A percentile compares a stretch with the other conserved stretches of the same genome.
phyloP scores from a whole-genome alignment of 305 asterid species.

The Fraxinus ornus region DNA sequence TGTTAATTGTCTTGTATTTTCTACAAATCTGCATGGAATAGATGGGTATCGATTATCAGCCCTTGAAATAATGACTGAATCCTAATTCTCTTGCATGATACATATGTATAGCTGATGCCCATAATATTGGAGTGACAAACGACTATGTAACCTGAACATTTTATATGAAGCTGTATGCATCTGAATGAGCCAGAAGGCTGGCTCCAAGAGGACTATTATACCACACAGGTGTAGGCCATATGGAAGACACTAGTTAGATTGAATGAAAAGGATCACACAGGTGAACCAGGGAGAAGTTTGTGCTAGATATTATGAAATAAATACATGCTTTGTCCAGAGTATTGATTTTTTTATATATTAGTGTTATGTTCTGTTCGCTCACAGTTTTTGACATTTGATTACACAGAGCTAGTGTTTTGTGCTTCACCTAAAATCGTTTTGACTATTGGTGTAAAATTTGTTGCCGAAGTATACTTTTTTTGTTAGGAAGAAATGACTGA shows the following conservation, averaged over 20 bases:
- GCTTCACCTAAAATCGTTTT: not conserved
- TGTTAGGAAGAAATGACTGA: not conserved
- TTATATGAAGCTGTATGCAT: not conserved
- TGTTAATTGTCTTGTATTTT: not conserved
- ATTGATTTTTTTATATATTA: not conserved
- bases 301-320: not conserved
- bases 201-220: not conserved
- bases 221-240: not conserved
- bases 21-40: not conserved
- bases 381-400: not conserved
- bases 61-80: not conserved
- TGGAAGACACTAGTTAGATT: not conserved
- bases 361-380: not conserved
- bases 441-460: not conserved
- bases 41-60: not conserved
- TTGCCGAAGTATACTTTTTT: not conserved
- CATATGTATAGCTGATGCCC: not conserved
- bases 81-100: not conserved
- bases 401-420: not conserved
- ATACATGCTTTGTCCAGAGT: not conserved
- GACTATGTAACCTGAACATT: not conserved
- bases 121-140: not conserved
- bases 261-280: constrained; percentile 3
- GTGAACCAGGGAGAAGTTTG: not conserved
- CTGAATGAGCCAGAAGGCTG: not conserved